phyloP scores from a whole-genome alignment of 1,284 basidiomycete species.

The Retiboletus flavoniger region DNA sequence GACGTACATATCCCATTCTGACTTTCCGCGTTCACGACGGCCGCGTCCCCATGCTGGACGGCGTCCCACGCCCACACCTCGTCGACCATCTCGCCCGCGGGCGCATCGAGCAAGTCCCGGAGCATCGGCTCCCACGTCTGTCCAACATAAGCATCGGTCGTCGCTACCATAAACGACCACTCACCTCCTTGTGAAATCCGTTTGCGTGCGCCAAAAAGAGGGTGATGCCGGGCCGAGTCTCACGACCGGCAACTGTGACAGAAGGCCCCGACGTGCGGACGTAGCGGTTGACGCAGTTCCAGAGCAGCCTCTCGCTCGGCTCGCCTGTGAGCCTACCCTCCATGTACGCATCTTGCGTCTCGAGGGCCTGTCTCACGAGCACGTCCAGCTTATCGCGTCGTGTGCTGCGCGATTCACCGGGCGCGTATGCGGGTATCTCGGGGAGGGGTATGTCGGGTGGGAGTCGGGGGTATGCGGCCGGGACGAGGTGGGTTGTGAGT shows the following conservation, averaged over 20 bases:
- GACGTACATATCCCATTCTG: conserved; percentile 56
- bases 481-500: conserved; percentile 69
- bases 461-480: conserved; percentile 65
- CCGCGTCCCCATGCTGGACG: conserved; percentile 75
- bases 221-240: conserved; percentile 46
- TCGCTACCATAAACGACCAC: conserved; percentile 20
- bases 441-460: conserved; percentile 47
- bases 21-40: conserved; percentile 57
- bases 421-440: conserved; percentile 18
- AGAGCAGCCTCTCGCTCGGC: conserved; percentile 44
- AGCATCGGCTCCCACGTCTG: conserved; percentile 71
- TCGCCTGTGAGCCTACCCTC: conserved; percentile 18
- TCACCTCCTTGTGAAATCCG: conserved; percentile 80
- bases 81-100: conserved; percentile 44
- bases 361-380: conserved; percentile 23
- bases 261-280: conserved; percentile 30
- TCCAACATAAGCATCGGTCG: background rate
- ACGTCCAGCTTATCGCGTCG: conserved; percentile 28
- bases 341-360: conserved; percentile 20
- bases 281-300: conserved; percentile 60
- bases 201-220: conserved; percentile 78
- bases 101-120: conserved; percentile 43
- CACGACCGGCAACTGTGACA: background rate
- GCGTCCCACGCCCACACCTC: conserved; percentile 83
- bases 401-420: conserved; percentile 27